These are phyloP conservation scores for Agrostemma githago DNA, from an alignment of 148 eudicot genomes.

Conservation along the genomic window DNA sequence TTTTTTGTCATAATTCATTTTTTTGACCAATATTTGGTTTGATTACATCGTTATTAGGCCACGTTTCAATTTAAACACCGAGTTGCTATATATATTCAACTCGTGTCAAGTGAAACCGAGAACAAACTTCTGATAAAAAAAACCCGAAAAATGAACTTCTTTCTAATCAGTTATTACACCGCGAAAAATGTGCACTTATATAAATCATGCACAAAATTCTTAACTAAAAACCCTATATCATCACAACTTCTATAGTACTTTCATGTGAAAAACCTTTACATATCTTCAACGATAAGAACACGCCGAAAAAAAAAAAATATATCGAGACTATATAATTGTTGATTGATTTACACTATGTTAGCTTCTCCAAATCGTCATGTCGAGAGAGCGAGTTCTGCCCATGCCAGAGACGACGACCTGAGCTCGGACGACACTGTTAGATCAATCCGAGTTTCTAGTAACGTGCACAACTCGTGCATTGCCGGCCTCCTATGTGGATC, in stretches of 20 bases:
- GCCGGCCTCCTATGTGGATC: slow-evolving; percentile 40
- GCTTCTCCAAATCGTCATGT: slow-evolving; percentile 25
- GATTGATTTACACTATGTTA: slow-evolving; percentile 40
- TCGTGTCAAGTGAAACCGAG: too few species aligned
- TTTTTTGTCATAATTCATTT: too few species aligned
- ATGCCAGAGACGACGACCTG: slow-evolving; percentile 76
- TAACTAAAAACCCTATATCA: slow-evolving; percentile 3
- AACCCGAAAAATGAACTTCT: too few species aligned
- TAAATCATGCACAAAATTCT: not conserved
- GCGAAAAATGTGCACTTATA: too few species aligned
- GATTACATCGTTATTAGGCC: too few species aligned
- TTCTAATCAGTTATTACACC: too few species aligned
- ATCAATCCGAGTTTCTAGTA: slow-evolving; percentile 63
- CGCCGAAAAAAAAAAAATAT: not conserved
- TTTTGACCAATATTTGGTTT: too few species aligned
- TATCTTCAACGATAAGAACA: slow-evolving; percentile 15
- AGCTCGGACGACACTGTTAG: slow-evolving; percentile 67
- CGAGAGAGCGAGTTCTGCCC: slow-evolving; percentile 91
- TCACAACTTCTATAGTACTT: slow-evolving; percentile 21
- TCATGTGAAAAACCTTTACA: slow-evolving; percentile 27
- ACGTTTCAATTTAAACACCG: too few species aligned
- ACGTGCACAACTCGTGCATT: slow-evolving; percentile 52
- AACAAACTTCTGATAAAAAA: too few species aligned
- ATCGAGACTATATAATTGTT: slow-evolving; percentile 12
- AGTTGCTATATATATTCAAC: too few species aligned